Conservation (phyloP, 805 yeast species). For the Candida jianshihensis region DNA sequence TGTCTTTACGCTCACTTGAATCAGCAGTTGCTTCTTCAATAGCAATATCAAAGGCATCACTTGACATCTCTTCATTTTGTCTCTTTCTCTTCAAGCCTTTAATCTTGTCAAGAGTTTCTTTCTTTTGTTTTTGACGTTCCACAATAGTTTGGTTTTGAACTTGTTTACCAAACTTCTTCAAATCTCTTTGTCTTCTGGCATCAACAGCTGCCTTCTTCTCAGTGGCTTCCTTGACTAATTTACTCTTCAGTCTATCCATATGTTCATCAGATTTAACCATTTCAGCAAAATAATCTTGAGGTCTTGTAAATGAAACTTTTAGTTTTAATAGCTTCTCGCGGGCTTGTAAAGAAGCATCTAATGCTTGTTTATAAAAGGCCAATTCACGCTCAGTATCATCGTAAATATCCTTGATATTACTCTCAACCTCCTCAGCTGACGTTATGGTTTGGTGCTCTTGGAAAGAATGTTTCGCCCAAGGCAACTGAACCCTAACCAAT, state of each 20-base stretch:
- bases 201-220: slow-evolving; percentile 89
- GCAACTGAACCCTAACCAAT: slow-evolving; percentile 56
- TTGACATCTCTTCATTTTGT: slow-evolving; percentile 62
- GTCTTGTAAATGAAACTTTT: slow-evolving; percentile 85
- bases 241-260: slow-evolving; percentile 86
- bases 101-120: slow-evolving; percentile 82
- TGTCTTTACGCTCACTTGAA: slow-evolving; percentile 27
- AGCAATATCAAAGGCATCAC: slow-evolving; percentile 82
- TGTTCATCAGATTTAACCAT: slow-evolving; percentile 98
- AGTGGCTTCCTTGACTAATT: slow-evolving; percentile 70
- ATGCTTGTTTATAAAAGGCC: slow-evolving; percentile 91
- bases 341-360: slow-evolving; percentile 73
- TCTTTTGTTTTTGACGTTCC: slow-evolving; percentile 89
- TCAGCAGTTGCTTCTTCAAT: slow-evolving; percentile 71
- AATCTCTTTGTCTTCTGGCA: slow-evolving; percentile 87
- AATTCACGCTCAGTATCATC: slow-evolving; percentile 95
- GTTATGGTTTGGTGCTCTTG: slow-evolving; percentile 77
- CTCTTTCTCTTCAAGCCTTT: slow-evolving; percentile 88
- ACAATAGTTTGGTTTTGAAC: slow-evolving; percentile 91
- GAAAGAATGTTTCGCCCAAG: slow-evolving; percentile 59
- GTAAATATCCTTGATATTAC: slow-evolving; percentile 75
- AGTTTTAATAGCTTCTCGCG: slow-evolving; percentile 58
- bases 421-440: slow-evolving; percentile 51
- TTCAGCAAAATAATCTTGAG: slow-evolving; percentile 94
- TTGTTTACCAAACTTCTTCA: slow-evolving; percentile 96